Percentiles rank a stretch among this genome's conserved stretches.
Conservation (phyloP, 805 yeast genomes). For the Myxozyma neglecta region DNA sequence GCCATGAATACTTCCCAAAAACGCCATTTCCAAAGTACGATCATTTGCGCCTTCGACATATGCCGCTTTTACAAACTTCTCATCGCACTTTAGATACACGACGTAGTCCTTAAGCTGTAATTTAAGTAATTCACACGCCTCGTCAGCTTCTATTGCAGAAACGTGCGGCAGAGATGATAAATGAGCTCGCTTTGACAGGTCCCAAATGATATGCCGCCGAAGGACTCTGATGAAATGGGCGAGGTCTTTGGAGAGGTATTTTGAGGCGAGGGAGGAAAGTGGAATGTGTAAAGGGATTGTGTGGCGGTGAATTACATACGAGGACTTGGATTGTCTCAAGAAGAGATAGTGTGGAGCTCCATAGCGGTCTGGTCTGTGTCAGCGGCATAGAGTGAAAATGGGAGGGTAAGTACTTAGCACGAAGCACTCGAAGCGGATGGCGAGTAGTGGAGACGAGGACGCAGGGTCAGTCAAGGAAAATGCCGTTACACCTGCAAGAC, state of each 20-base stretch:
- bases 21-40: no score
- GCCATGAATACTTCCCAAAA: no score
- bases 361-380: conserved; percentile 10
- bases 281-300: conserved; percentile 29
- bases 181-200: conserved; percentile 15
- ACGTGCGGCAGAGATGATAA: conserved; percentile 19
- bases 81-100: conserved; percentile 23
- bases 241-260: conserved; percentile 19
- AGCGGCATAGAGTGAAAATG: not conserved
- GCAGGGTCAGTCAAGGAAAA: conserved; percentile 25
- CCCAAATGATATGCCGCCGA: conserved; percentile 18
- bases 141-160: conserved; percentile 26
- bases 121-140: conserved; percentile 24
- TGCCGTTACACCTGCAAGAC: conserved; percentile 29
- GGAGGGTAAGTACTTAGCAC: conserved; percentile 12
- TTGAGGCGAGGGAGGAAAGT: conserved; percentile 1
- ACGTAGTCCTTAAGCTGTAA: conserved; percentile 5
- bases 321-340: not conserved
- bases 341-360: conserved; percentile 24
- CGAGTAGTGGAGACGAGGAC: conserved; percentile 15
- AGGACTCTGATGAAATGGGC: conserved; percentile 15
- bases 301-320: conserved; percentile 19
- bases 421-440: conserved; percentile 29
- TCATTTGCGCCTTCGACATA: not conserved
- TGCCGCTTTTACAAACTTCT: conserved; percentile 11